These are phyloP conservation scores for Colletotrichum karsti DNA, from an alignment of 2,329 filamentous ascomycete species.

Conservation along the genomic window DNA sequence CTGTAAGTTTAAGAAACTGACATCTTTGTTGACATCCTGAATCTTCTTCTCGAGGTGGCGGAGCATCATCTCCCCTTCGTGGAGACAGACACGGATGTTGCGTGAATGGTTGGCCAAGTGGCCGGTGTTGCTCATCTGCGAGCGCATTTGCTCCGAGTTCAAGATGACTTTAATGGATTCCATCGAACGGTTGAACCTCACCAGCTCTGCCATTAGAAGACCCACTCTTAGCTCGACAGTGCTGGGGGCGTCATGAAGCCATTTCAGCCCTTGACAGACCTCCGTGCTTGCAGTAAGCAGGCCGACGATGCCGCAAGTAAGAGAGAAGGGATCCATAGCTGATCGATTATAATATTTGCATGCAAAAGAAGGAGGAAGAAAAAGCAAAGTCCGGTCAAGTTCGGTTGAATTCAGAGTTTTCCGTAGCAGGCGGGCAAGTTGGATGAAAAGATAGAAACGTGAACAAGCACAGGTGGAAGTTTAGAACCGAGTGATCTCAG, in stretches of 20 bases:
- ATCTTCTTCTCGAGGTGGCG: not conserved
- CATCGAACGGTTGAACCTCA: not conserved
- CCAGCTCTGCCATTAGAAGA: not conserved
- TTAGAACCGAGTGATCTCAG: no score
- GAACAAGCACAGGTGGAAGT: no score
- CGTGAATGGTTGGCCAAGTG: not conserved
- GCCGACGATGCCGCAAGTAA: not conserved
- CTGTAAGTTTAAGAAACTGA: not conserved
- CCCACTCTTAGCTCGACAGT: not conserved
- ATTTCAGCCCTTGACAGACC: not conserved
- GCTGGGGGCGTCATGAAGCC: not conserved
- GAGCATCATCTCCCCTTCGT: not conserved
- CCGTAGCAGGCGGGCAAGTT: no score
- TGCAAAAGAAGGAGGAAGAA: no score
- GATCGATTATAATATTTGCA: no score
- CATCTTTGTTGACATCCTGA: not conserved
- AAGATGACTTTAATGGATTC: not conserved
- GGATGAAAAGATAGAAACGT: no score
- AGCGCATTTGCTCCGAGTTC: not conserved
- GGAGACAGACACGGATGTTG: not conserved
- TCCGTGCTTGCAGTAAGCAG: not conserved
- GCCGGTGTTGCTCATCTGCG: not conserved
- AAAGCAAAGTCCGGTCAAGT: no score
- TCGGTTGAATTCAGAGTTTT: no score
- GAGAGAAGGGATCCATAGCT: not conserved